phyloP scores from a whole-genome alignment of 768 basidiomycete genomes.

The Lactifluus piperatus region DNA sequence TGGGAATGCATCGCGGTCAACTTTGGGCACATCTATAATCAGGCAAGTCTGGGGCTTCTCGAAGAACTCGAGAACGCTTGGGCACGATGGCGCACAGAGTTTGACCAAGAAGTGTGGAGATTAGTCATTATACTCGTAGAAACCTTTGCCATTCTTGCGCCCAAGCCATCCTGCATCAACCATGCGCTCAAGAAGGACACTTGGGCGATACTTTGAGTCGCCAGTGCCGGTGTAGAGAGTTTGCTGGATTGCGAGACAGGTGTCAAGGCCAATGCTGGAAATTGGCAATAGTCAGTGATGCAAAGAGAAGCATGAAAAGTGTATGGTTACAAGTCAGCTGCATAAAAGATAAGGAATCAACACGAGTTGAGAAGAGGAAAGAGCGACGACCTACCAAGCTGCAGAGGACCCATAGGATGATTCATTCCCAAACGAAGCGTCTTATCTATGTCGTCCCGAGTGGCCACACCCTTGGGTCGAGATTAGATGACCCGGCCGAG shows the following conservation, averaged over 20 bases:
- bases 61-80: not conserved
- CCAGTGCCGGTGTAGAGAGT: constrained; percentile 83
- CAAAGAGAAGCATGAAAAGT: not conserved
- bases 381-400: constrained; percentile 46
- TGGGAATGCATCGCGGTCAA: not conserved
- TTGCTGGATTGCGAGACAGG: constrained; percentile 88
- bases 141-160: constrained; percentile 87
- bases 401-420: constrained; percentile 91
- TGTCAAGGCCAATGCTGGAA: constrained; percentile 89
- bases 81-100: not conserved
- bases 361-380: not conserved
- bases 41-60: not conserved
- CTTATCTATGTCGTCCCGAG: constrained; percentile 90
- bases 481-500: not conserved
- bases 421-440: constrained; percentile 91
- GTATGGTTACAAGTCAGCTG: constrained; percentile 31
- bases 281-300: not conserved
- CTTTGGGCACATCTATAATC: not conserved
- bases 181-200: constrained; percentile 86
- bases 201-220: constrained; percentile 93
- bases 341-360: not conserved
- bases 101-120: not conserved
- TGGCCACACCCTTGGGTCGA: constrained; percentile 54
- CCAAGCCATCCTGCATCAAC: constrained; percentile 95
- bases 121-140: constrained; percentile 66